Percentiles rank a stretch among this genome's conserved stretches.
Conservation (phyloP, 495 filamentous ascomycete species). For the Penicillium silybi region DNA sequence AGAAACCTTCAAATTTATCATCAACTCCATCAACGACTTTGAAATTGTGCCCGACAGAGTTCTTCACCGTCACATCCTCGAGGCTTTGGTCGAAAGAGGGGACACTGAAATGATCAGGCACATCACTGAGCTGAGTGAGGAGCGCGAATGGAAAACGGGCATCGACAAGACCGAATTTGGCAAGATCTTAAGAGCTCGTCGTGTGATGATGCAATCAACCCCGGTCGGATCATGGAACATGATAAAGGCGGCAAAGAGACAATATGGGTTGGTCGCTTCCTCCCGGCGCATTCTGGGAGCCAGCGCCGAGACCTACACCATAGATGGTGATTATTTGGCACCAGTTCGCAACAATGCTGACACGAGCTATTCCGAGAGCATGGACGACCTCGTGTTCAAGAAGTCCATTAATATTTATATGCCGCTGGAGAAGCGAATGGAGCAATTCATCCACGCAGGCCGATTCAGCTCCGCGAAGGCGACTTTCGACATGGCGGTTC, state of each 20-base stretch:
- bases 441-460: conserved; percentile 35
- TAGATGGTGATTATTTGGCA: conserved; percentile 6
- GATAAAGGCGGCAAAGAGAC: conserved; percentile 38
- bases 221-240: conserved; percentile 44
- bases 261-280: conserved; percentile 27
- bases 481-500: conserved; percentile 25
- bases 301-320: conserved; percentile 9
- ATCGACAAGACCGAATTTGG: conserved; percentile 27
- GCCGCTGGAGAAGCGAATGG: conserved; percentile 35
- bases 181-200: conserved; percentile 27
- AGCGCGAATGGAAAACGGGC: conserved; percentile 31
- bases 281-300: conserved; percentile 38
- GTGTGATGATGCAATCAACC: conserved; percentile 27
- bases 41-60: conserved; percentile 36
- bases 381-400: conserved; percentile 23
- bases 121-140: conserved; percentile 23
- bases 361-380: conserved; percentile 19
- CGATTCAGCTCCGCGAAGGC: conserved; percentile 27
- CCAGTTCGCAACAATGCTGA: conserved; percentile 17
- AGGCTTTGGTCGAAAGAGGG: conserved; percentile 40
- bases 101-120: conserved; percentile 25
- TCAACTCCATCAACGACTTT: conserved; percentile 32
- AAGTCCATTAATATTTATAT: conserved; percentile 31
- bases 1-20: conserved; percentile 34
- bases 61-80: conserved; percentile 40